phyloP scores from a whole-genome alignment of 2,329 filamentous ascomycete species.

The Lecanicillium sp. region DNA sequence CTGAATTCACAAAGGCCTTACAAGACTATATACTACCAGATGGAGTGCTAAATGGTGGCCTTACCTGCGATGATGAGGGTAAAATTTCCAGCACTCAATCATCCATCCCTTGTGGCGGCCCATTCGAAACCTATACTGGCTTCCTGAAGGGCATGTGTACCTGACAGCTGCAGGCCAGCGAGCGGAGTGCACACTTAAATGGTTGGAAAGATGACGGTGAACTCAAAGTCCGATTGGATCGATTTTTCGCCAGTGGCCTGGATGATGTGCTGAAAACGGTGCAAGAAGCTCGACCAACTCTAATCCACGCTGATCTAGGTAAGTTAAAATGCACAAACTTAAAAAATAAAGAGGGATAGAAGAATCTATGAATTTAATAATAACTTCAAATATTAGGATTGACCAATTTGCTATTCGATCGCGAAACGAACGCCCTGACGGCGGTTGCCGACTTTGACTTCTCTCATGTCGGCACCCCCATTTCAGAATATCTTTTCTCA shows the following conservation, averaged over 20 bases:
- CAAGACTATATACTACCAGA: constrained; percentile 6
- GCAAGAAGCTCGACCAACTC: not conserved
- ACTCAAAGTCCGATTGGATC: constrained; percentile 3
- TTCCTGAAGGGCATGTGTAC: constrained; percentile 6
- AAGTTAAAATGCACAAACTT: not conserved
- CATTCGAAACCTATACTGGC: constrained; percentile 5
- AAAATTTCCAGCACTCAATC: constrained; percentile 1
- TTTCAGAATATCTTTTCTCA: constrained; percentile 6
- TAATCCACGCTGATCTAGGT: constrained; percentile 5
- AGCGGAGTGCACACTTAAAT: constrained; percentile 7
- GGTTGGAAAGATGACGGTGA: constrained; percentile 7
- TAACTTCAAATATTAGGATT: not conserved
- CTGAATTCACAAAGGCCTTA: constrained; percentile 3
- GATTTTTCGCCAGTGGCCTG: constrained; percentile 5
- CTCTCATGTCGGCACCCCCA: constrained; percentile 1
- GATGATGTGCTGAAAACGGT: not conserved
- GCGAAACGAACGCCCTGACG: constrained; percentile 2
- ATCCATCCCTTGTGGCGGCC: constrained; percentile 8
- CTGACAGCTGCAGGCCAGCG: constrained; percentile 8
- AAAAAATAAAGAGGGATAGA: not conserved
- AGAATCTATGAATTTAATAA: not conserved
- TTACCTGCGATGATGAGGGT: constrained; percentile 7
- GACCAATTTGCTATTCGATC: constrained; percentile 4
- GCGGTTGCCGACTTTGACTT: constrained; percentile 8
- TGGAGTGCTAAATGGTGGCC: constrained; percentile 3